Evolutionary conservation across 129 eudicot species (phyloP).

Genomic region (Lactuca sativa): DNA sequence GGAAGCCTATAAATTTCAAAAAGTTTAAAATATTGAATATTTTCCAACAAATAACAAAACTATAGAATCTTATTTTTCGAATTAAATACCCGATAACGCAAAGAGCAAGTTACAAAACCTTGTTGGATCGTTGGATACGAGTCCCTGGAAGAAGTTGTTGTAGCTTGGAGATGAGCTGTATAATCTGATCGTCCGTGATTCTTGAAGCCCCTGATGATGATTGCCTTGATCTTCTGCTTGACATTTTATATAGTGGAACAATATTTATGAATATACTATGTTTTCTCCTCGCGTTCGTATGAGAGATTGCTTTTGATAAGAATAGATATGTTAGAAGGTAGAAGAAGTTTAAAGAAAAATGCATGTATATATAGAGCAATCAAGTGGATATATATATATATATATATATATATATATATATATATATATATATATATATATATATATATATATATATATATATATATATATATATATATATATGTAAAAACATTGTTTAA

Average conservation of each 20-base stretch:
- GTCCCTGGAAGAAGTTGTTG: slow-evolving; percentile 84
- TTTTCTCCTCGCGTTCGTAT: background rate
- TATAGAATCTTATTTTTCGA: too few species aligned
- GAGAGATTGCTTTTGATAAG: slow-evolving; percentile 12
- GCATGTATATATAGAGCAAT: slow-evolving; percentile 28
- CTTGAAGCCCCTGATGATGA: slow-evolving; percentile 53
- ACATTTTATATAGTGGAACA: slow-evolving; percentile 37
- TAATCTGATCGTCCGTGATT: slow-evolving; percentile 78
- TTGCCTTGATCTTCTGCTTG: slow-evolving; percentile 81
- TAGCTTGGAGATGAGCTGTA: slow-evolving; percentile 77
- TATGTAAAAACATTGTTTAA: background rate
- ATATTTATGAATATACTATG: background rate
- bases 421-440: too few species aligned
- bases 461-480: too few species aligned
- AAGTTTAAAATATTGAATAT: background rate
- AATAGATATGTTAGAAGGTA: slow-evolving; percentile 13
- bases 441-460: too few species aligned
- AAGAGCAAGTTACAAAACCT: slow-evolving; percentile 35
- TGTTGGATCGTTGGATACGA: slow-evolving; percentile 73
- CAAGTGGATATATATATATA: background rate
- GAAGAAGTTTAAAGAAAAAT: background rate
- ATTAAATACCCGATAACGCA: background rate
- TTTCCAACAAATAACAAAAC: background rate
- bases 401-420: too few species aligned
- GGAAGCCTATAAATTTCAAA: slow-evolving; percentile 41